Evolutionary conservation across 441 rosid species (phyloP), one percentile per base, ranked within the genome.

Genomic region (Gossypium lobatum): DNA sequence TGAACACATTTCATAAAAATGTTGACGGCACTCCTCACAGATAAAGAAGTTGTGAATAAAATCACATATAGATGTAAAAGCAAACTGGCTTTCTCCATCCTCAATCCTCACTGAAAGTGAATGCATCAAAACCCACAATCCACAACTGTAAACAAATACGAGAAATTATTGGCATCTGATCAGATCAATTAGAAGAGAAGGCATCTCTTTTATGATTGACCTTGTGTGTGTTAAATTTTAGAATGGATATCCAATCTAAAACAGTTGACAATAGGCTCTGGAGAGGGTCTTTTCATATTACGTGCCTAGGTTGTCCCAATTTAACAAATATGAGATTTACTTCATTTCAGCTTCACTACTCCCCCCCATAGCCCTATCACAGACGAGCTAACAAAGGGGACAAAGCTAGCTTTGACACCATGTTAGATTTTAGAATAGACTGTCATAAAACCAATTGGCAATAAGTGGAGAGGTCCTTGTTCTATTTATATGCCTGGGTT

Each of bases 41-140:
- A 91, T 74, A 80, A 95, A 95, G 81, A 93, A 93, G 82, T 88
- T 90, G 83, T 91, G 85, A 71, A 95, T 80, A 79, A 95, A 95
- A 80, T 89, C 97, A 37, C 99, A 90, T 31, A 88, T 76, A 17
- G 97, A 21, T 54, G 81, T 79, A 76, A 93, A 95, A 42, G 91
- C 89, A 77, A 88, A 89, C 39, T 91, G 98, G 82, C 95, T 93
- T 80, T 93, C 99, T 70, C 85, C 91, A 80, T 95, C 93, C 46
- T 87, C 96, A 63, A 91, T 80, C 75, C 95, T 87, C 75, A 95
- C 95, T 23, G 99, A 90, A 52, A 95, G 89, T 9, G 99, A 95
- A 88, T 95, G 99, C 76, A 95, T 75, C 68, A 95, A 87, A 79
- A 93, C 91, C 99, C 99, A 95, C 79, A 95, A 83, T 9, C 99